These are phyloP conservation scores for Acanthamoeba castellanii DNA, from an alignment of 208 protist species.

Conservation along the genomic window DNA sequence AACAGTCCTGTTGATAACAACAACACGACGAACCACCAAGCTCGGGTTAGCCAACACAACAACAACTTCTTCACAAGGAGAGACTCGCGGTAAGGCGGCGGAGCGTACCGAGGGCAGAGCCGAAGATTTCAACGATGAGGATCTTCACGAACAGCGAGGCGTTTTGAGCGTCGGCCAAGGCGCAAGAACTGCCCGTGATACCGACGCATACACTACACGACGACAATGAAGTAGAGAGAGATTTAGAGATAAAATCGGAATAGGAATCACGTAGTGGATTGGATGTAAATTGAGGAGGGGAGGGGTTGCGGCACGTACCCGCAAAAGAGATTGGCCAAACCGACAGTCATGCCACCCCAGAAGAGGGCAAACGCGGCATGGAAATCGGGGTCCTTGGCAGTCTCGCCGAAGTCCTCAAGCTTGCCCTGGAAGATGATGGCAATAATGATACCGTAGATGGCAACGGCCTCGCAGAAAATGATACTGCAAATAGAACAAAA, in stretches of 20 bases:
- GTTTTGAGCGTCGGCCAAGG: slow-evolving; percentile 95
- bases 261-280: too few relatives aligned
- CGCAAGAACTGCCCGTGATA: slow-evolving; percentile 96
- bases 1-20: slow-evolving; percentile 90
- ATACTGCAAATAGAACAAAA: slow-evolving; percentile 90
- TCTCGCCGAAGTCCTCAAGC: slow-evolving; percentile 61
- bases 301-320: slow-evolving; percentile 83
- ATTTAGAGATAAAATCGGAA: slow-evolving; percentile 18
- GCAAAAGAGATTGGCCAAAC: slow-evolving; percentile 96
- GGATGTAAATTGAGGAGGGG: too few relatives aligned
- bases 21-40: too few relatives aligned
- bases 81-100: too few relatives aligned
- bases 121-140: slow-evolving; percentile 98
- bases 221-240: background rate
- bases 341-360: slow-evolving; percentile 95
- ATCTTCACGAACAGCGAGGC: slow-evolving; percentile 97
- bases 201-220: slow-evolving; percentile 93
- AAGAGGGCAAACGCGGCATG: slow-evolving; percentile 95
- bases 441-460: slow-evolving; percentile 99
- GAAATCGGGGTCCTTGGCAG: slow-evolving; percentile 51
- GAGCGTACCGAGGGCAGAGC: slow-evolving; percentile 94
- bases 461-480: slow-evolving; percentile 99
- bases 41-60: background rate
- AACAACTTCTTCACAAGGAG: too few relatives aligned
- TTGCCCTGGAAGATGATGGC: slow-evolving; percentile 97